Conservation (phyloP, 805 yeast species). For the Candida quercuum region DNA sequence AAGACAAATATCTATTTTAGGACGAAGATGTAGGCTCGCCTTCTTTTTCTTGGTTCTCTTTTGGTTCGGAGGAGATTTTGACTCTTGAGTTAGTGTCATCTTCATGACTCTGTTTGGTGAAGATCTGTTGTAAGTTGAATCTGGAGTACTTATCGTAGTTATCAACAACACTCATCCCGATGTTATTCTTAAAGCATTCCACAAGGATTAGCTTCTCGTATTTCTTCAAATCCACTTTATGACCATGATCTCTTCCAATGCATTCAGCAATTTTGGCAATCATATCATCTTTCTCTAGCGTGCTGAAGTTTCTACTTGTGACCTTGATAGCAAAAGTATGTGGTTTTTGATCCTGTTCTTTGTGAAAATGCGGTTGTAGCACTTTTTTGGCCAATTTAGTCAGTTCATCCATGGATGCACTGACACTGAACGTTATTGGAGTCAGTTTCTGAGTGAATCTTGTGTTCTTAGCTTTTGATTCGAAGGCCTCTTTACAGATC, state of each 20-base stretch:
- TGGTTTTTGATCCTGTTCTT: constrained; percentile 30
- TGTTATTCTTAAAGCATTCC: constrained; percentile 82
- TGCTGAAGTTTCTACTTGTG: constrained; percentile 70
- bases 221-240: constrained; percentile 72
- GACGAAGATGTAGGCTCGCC: too few species aligned
- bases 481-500: constrained; percentile 56
- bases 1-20: too few species aligned
- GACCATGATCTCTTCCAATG: constrained; percentile 67
- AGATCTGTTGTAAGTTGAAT: constrained; percentile 80
- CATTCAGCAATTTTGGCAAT: constrained; percentile 65
- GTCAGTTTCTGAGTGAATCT: constrained; percentile 74
- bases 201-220: constrained; percentile 77
- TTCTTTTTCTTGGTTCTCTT: too few species aligned
- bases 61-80: not conserved
- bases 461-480: constrained; percentile 50
- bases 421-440: constrained; percentile 72
- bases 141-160: constrained; percentile 57
- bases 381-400: constrained; percentile 52
- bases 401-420: constrained; percentile 67
- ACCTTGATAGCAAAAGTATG: constrained; percentile 75
- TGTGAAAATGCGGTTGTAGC: constrained; percentile 65
- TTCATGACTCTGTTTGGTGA: constrained; percentile 32
- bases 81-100: constrained; percentile 13
- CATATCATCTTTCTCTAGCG: constrained; percentile 65
- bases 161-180: constrained; percentile 82